Base-by-base conservation (phyloP, 1,284 basidiomycete species). In the Puccinia coronata region DNA sequence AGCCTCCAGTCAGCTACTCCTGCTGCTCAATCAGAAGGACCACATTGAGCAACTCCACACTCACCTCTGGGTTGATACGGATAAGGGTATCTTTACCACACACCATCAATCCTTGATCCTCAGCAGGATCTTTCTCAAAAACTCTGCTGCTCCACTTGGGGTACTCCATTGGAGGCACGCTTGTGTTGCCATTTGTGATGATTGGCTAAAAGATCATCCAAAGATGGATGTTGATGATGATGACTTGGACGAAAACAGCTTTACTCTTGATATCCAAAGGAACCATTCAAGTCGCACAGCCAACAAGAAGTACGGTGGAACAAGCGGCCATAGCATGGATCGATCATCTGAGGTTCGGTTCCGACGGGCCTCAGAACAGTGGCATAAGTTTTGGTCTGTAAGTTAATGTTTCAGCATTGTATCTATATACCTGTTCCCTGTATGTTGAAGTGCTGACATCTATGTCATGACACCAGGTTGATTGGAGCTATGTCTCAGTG, bases 111-210 rank as follows among this genome's bases (percentile, higher is more conserved):
- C 59, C 20, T 34, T 3, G 34, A 31, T 63, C 23, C 11, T 63
- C 11, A 6, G 25, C 28, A 14, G 20, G 34, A 63, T 16, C 6
- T 63, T 63, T 20, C 14, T 63, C 18, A 63, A 39, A 20, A 9
- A 53, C 4, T 14, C 6, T 6, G 11, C 14, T 8, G 16, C 59
- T 6, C 25, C 34, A 9, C 25, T 63, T 5, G 9, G 16, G 20
- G 34, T 63, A 6, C 4, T 4, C 25, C 25, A 9, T 39, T 63
- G 59, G 59, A 16, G 59, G 23, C 59, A 63, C 20, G n/a, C 34
- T 6, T 63, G 59, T 63, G 59, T 63, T 16, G 59, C 59, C 14
- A 20, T 63, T 63, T 63, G 59, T 63, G 59, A 63, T 63, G 14
- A 39, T 12, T 63, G 59, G 59, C 59, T 20, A 5, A 63, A 63